These are phyloP conservation scores for Sideroxylon spinosum DNA, from an alignment of 179 eudicot genomes.

Conservation along the genomic window DNA sequence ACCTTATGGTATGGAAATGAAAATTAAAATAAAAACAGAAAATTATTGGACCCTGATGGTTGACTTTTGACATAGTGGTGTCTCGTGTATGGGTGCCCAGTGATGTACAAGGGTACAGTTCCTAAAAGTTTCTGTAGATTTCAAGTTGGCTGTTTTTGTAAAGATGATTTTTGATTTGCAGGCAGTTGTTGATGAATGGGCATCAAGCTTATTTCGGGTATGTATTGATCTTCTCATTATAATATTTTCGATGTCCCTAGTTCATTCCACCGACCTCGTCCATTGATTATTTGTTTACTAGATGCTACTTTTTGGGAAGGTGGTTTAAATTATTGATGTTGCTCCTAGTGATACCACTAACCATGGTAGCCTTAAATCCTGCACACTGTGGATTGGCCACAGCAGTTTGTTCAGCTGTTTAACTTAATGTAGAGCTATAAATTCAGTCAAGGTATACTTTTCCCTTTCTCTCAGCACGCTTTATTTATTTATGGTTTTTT, in stretches of 20 bases:
- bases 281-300: neutral
- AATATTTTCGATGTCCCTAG: neutral
- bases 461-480: no score
- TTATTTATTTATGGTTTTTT: no score
- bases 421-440: no score
- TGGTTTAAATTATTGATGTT: neutral
- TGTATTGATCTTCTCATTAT: constrained; percentile 8
- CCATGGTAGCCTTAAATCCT: neutral
- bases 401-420: no score
- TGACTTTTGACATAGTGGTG: neutral
- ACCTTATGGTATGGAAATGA: neutral
- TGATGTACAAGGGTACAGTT: neutral
- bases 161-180: constrained; percentile 33
- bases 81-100: neutral
- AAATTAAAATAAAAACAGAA: neutral
- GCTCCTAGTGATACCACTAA: neutral
- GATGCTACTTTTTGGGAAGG: neutral
- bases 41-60: neutral
- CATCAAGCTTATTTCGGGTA: constrained; percentile 95
- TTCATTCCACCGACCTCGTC: neutral
- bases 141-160: neutral
- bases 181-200: constrained; percentile 98
- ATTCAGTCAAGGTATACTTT: no score
- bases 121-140: neutral
- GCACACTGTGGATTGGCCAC: no score